Evolutionary conservation across 2,329 filamentous ascomycete genomes (phyloP), one percentile per base, ranked within the genome.

Genomic region (Colletotrichum salicis): DNA sequence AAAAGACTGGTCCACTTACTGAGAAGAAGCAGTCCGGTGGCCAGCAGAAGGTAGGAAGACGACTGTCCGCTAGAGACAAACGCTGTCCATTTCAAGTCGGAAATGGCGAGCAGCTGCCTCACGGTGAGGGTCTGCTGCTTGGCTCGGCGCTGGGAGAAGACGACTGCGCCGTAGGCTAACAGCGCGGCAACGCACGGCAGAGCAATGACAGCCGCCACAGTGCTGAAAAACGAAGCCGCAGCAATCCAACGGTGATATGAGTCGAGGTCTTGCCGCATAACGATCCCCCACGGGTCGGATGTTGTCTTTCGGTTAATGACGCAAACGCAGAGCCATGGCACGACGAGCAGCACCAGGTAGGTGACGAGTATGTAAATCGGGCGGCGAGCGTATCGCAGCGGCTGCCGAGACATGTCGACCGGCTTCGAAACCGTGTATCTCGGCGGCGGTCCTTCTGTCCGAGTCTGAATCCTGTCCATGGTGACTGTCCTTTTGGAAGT

Each of bases 111-210:
- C 12, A 73, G 33, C 13, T 73, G 72, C 13, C 69, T 70, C 12
- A 73, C 41, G 15, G 56, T 73, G 24, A 72, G 52, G 22, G 60
- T 57, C 58, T 72, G 72, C 35, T 66, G 56, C 15, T 55, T 37
- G 12, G 55, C 54, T 29, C 52, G 64, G 56, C 72, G 64, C 55
- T 73, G 70, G 7, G 70, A 69, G 24, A 61, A 73, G 13, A 73
- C 70, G 4, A 72, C 72, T 6, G 65, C 72, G 41, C 69, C 72
- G 15, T 73, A 63, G 7, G 72, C 70, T 33, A 72, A 29, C 15
- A 73, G 57, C 27, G 64, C 61, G 57, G 72, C 60, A 33, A 72
- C 70, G 54, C 70, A 70, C 13, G 72, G 69, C 35, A 73, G 37
- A 15, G 72, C 61, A 11, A 66, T 57, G n/a, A 72, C 60, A 61